A percentile compares a stretch with the other conserved stretches of the same genome.
Conservation (phyloP, 139 green algal species). For the Chlamydomonas sp. region DNA sequence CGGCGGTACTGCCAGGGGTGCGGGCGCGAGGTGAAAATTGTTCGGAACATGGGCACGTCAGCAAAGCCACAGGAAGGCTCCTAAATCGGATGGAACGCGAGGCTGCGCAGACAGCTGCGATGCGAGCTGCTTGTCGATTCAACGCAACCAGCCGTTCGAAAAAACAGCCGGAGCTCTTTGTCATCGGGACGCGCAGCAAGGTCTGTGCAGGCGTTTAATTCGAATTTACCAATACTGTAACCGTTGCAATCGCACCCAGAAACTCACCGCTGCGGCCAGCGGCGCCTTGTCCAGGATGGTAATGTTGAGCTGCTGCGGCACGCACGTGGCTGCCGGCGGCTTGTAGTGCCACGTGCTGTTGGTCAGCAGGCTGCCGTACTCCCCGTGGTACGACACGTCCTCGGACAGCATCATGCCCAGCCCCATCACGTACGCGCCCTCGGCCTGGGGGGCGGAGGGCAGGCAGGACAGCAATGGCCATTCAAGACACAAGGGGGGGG, state of each 20-base stretch:
- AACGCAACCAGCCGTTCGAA: no score
- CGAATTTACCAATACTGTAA: neutral
- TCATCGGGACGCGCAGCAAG: neutral
- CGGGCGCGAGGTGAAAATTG: neutral
- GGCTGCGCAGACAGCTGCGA: neutral
- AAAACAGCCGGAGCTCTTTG: neutral
- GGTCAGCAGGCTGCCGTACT: constrained; percentile 8
- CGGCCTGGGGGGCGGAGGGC: constrained; percentile 5
- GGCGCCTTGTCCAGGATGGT: constrained; percentile 39
- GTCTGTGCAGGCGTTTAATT: neutral
- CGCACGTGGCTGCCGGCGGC: constrained; percentile 24
- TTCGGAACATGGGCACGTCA: neutral
- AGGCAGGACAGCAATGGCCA: neutral
- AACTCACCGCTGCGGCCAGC: neutral
- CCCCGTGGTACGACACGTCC: constrained; percentile 11
- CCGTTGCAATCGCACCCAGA: constrained; percentile 40
- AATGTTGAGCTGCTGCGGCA: constrained; percentile 37
- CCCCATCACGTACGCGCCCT: constrained; percentile 51
- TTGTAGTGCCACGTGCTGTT: constrained; percentile 55
- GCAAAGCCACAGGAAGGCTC: neutral
- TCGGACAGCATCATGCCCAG: constrained; percentile 48
- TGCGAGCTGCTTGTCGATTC: neutral
- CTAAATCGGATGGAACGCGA: neutral
- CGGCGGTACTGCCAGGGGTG: constrained; percentile 22
- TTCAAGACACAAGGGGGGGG: neutral